These are phyloP conservation scores for Rickenella mellea DNA, from an alignment of 768 basidiomycete species.

Conservation along the genomic window DNA sequence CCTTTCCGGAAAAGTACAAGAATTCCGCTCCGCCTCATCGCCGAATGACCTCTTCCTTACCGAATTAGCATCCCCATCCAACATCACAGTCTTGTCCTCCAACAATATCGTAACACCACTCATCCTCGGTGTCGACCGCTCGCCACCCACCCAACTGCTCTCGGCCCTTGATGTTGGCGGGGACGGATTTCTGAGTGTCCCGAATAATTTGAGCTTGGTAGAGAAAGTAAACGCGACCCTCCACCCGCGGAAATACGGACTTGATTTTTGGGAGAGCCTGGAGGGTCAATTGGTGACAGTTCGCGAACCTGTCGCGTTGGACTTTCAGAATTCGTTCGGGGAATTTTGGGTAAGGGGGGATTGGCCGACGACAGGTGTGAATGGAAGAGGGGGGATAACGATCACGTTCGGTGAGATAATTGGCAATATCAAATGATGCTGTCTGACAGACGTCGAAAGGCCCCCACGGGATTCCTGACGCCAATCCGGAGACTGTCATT, in stretches of 20 bases:
- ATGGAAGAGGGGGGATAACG: constrained; percentile 44
- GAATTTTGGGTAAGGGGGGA: constrained; percentile 53
- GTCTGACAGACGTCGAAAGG: constrained; percentile 20
- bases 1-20: constrained; percentile 34
- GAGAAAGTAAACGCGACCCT: constrained; percentile 36
- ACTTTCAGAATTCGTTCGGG: constrained; percentile 43
- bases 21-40: constrained; percentile 35
- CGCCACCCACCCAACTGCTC: constrained; percentile 39
- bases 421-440: not conserved
- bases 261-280: constrained; percentile 60
- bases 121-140: constrained; percentile 42
- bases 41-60: constrained; percentile 42
- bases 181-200: constrained; percentile 47
- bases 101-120: constrained; percentile 38
- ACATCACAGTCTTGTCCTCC: constrained; percentile 33
- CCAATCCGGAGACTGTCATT: constrained; percentile 47
- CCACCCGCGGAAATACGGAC: constrained; percentile 40
- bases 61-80: constrained; percentile 35
- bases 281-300: constrained; percentile 50
- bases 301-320: constrained; percentile 33
- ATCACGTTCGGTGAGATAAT: constrained; percentile 32
- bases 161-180: constrained; percentile 40
- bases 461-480: constrained; percentile 40
- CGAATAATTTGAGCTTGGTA: constrained; percentile 41
- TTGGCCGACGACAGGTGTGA: constrained; percentile 47